Percentiles rank a stretch among this genome's conserved stretches.
Conservation (phyloP, 805 yeast genomes). For the Cyberlindnera maclurae region DNA sequence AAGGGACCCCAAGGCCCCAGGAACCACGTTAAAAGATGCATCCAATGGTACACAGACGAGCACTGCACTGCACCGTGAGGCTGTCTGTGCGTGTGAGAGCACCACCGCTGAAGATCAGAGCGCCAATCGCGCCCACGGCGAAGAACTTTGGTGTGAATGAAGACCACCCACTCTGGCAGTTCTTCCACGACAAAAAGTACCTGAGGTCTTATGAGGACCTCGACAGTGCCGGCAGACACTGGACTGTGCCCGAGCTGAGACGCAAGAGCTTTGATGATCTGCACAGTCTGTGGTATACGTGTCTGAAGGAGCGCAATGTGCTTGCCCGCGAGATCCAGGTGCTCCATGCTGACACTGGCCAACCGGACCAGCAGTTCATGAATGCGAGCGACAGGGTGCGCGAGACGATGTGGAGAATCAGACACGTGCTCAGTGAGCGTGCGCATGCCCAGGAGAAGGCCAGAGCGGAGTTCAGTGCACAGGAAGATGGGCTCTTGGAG, state of each 20-base stretch:
- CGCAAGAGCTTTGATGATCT: conserved; percentile 87
- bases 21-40: conserved; percentile 5
- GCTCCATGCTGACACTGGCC: conserved; percentile 36
- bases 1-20: not conserved
- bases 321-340: conserved; percentile 70
- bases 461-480: conserved; percentile 34
- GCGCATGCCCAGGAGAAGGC: conserved; percentile 63
- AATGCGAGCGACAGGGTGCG: conserved; percentile 36
- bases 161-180: conserved; percentile 94
- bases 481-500: conserved; percentile 38
- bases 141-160: conserved; percentile 65
- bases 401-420: conserved; percentile 69
- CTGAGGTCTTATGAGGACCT: conserved; percentile 53
- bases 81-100: conserved; percentile 16
- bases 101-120: conserved; percentile 40
- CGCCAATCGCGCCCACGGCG: conserved; percentile 82
- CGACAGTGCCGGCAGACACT: conserved; percentile 56
- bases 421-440: conserved; percentile 84
- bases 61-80: conserved; percentile 12
- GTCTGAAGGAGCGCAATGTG: conserved; percentile 75
- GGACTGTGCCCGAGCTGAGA: conserved; percentile 86
- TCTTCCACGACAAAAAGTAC: conserved; percentile 60
- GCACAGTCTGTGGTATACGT: conserved; percentile 85
- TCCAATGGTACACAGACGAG: conserved; percentile 12
- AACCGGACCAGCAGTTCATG: conserved; percentile 28